Evolutionary conservation across 306 rosid species (phyloP).

Genomic region (Dalbergia cultrata): DNA sequence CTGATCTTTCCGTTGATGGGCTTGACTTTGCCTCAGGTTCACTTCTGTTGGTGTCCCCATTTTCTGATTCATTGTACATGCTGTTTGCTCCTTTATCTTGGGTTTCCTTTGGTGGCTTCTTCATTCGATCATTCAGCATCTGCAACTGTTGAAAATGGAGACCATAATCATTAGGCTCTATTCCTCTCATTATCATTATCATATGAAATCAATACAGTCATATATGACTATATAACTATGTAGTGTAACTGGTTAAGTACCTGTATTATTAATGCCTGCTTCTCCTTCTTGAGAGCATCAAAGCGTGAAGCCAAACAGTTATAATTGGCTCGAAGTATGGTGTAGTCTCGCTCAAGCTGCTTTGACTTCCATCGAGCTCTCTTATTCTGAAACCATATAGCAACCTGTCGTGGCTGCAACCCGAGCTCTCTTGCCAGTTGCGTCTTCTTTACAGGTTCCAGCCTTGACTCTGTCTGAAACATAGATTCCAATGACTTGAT

Average conservation of each 20-base stretch:
- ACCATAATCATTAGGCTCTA: no score
- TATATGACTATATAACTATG: no score
- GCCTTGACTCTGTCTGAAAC: slow-evolving; percentile 81
- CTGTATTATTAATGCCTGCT: slow-evolving; percentile 72
- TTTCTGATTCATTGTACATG: slow-evolving; percentile 61
- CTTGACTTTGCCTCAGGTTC: slow-evolving; percentile 63
- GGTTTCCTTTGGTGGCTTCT: slow-evolving; percentile 56
- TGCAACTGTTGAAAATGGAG: slow-evolving; percentile 61
- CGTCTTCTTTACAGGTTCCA: slow-evolving; percentile 80
- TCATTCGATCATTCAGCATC: slow-evolving; percentile 67
- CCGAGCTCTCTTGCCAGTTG: slow-evolving; percentile 84
- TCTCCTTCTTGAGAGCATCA: slow-evolving; percentile 81
- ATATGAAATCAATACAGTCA: no score
- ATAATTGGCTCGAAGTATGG: slow-evolving; percentile 60
- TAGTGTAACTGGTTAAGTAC: slow-evolving; percentile 44
- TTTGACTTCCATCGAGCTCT: slow-evolving; percentile 95
- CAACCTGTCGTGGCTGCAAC: slow-evolving; percentile 90
- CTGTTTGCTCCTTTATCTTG: slow-evolving; percentile 46
- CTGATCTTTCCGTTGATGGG: slow-evolving; percentile 71
- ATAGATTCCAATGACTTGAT: slow-evolving; percentile 75
- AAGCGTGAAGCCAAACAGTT: slow-evolving; percentile 65
- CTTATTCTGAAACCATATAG: slow-evolving; percentile 97
- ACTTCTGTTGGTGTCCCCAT: slow-evolving; percentile 44
- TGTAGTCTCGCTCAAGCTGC: slow-evolving; percentile 76
- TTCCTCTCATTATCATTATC: no score